Base-by-base conservation (phyloP, 2,329 filamentous ascomycete species). In the Stylonectria norvegica region DNA sequence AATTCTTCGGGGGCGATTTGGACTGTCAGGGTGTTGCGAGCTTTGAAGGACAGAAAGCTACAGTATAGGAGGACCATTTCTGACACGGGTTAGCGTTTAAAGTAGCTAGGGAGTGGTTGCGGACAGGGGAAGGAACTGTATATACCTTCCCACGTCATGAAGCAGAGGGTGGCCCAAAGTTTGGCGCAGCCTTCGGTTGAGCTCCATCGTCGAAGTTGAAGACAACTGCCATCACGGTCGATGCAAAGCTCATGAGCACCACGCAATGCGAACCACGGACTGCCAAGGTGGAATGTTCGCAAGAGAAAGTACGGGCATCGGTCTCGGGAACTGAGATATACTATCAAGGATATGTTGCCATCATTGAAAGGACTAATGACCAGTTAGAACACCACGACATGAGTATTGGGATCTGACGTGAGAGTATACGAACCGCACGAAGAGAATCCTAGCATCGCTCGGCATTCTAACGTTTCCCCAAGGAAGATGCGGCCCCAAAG, bases 11-110 rank as follows among this genome's bases (percentile, higher is more conserved):
- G 63, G 23, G 66, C 58, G 14, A 79, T 53, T 8, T 62, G 58
- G 6, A 71, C 34, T 0, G 73, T 76, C 30, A 70, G 56, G 10
- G 55, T 57, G 43, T 72, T 77, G 2, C 71, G 66, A 11, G 69
- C 67, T 53, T 81, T 82, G 38, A 82, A 66, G 1, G 72, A 71
- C 12, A 79, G 60, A 49, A 83, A 81, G 0, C 73, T 71, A 49
- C 71, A 76, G 51, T 81, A 75, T 47, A 81, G 76, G 1, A 83
- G 65, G 2, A 79, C 73, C 61, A 82, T 69, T 57, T 80, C 79
- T 81, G 22, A 3, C 17, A 20, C 3, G 36, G 6, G 41, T 56
- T 25, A 52, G 52, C 39, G 28, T 2, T 17, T 14, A 8, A n/a
- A 7, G 12, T 5, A 12, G 12, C 11, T 8, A 4, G 18, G 4